Base-by-base conservation (phyloP, 306 rosid species). In the Cicer judaicum region DNA sequence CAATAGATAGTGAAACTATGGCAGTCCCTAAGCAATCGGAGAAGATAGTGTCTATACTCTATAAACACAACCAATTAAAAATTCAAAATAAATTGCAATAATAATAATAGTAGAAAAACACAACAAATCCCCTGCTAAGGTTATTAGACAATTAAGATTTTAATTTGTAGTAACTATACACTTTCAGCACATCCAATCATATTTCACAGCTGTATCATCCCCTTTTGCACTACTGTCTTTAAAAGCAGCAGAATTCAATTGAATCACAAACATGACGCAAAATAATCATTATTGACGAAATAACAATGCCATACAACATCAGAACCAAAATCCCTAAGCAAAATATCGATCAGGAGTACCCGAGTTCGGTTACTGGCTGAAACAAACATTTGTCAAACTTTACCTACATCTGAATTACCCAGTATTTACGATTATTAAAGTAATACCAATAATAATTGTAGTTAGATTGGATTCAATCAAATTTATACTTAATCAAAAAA, bases 241-340 rank as follows among this genome's bases (percentile, higher is more conserved):
- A 38, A 68, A 68, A 48, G 34, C 24, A 55, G 11, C 1, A 65
- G 60, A n/a, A 29, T 76, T 21, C 5, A 14, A 57, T 10, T 53
- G 53, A 42, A 78, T 19, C 72, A 78, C n/a, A 52, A 2, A 21
- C 34, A 29, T 29, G 36, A 29, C 10, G 43, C 42, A 64, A 77
- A 64, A 14, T 10, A 63, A 74, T 42, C 38, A 38, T 53, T n/a
- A 2, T 29, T 29, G 50, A 42, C n/a, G 7, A 14, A 56, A 39
- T 4, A 40, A 47, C 14, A 36, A 52, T 7, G 12, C 50, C 50
- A 4, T 11, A 10, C 7, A 46, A 11, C 50, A 46, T n/a, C 5
- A 60, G 4, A 47, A 72, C 42, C 49, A 71, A 64, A 78, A 18
- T 5, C 52, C 7, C 8, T 10, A 19, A 8, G 11, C 12, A 36